phyloP scores from a whole-genome alignment of 768 basidiomycete species.

The Amanita muscaria region DNA sequence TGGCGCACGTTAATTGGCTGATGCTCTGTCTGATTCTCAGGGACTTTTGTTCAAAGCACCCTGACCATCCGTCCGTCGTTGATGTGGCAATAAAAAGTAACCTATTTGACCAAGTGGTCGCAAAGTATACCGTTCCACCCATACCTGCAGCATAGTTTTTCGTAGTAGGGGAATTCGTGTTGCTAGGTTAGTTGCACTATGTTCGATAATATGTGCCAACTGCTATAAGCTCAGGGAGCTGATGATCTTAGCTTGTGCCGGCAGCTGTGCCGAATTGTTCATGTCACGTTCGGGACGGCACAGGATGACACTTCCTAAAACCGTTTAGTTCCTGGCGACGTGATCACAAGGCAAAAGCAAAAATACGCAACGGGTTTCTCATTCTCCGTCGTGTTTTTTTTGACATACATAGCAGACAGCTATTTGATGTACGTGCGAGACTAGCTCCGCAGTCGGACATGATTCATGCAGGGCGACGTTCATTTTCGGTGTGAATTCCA shows the following conservation, averaged over 20 bases:
- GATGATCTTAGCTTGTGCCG: neutral
- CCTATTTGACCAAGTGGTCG: slow-evolving; percentile 52
- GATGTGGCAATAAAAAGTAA: slow-evolving; percentile 54
- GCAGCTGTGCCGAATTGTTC: neutral
- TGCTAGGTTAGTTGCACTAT: neutral
- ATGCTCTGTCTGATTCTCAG: slow-evolving; percentile 18
- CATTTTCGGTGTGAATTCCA: too few species aligned
- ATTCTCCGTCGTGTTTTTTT: too few species aligned
- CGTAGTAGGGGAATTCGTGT: neutral
- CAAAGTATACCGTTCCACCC: slow-evolving; percentile 56
- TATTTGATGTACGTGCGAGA: too few species aligned
- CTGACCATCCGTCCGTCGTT: slow-evolving; percentile 58
- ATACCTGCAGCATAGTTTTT: neutral
- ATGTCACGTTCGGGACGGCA: neutral
- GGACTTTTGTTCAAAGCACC: slow-evolving; percentile 39
- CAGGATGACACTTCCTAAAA: too few species aligned
- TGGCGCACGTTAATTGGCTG: slow-evolving; percentile 7
- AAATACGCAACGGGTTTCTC: too few species aligned
- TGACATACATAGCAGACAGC: too few species aligned
- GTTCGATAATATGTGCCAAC: too few species aligned
- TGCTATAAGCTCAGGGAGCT: too few species aligned
- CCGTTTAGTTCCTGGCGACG: too few species aligned
- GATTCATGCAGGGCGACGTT: too few species aligned
- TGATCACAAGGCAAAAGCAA: too few species aligned
- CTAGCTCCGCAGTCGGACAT: too few species aligned